Evolutionary conservation across 176 grass and related monocot species (phyloP), one percentile per base, ranked within the genome.

Genomic region (Bolboschoenus planiculmis): DNA sequence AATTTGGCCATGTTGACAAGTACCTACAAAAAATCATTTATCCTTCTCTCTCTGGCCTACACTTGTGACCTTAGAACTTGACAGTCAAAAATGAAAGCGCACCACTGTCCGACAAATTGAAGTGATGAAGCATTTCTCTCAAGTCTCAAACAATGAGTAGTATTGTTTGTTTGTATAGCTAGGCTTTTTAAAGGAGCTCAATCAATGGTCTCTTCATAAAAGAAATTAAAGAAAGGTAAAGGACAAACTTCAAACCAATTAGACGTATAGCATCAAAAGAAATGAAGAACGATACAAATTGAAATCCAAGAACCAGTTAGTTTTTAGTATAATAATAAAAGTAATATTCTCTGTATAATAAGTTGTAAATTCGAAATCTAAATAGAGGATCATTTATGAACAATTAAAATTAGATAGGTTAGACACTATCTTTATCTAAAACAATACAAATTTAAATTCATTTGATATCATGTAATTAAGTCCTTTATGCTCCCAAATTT

Each of bases 51-150:
- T 74, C 10, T 27, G 1, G 40, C 40, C 33, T 63, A 60, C 53
- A 62, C 30, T 58, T 79, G 77, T 79, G 50, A 15, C 77, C 30
- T 81, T 81, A 0, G 34, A 81, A 81, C 56, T 62, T 62, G 21
- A 42, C 16, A 81, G 56, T 81, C 78, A 63, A 81, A 48, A 81
- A 59, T 26, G 47, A 74, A 47, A 42, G 35, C 35, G 35, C 16
- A 42, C 56, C 79, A 81, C 53, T 27, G n/a, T 0, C 79, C 79
- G 79, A 81, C 79, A 81, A 46, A 81, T 60, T 81, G 79, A 81
- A 81, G 79, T 81, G 79, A 63, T 81, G 79, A 63, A 62, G 36
- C 79, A 81, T 24, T 61, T 81, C 33, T 58, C 33, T 80, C 74
- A 33, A 39, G 5, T 79, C 76, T n/a, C 76, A 18, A 56, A 1